phyloP scores from a whole-genome alignment of 129 eudicot genomes.

The carrot (Daucus carota) region DH1_v3.0 NC_030382.2:32750001-32750500 shows the following conservation, averaged over 20 bases:
- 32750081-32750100: constrained; percentile 62
- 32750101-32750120: constrained; percentile 31
- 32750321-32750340: constrained; percentile 61
- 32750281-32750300: constrained; percentile 42
- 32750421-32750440: constrained; percentile 39
- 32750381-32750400: constrained; percentile 32
- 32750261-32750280: constrained; percentile 44
- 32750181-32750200: constrained; percentile 42
- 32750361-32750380: constrained; percentile 34
- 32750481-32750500: constrained; percentile 16
- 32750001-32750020: constrained; percentile 52
- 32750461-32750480: constrained; percentile 40
- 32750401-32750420: constrained; percentile 24
- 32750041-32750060: constrained; percentile 47
- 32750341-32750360: constrained; percentile 61
- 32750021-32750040: constrained; percentile 35
- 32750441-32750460: constrained; percentile 24
- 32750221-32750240: constrained; percentile 18
- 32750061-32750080: constrained; percentile 55
- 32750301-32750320: constrained; percentile 29
- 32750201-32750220: constrained; percentile 25
- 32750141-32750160: constrained; percentile 54
- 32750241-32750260: constrained; percentile 47
- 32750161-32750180: constrained; percentile 52
- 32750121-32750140: constrained; percentile 34